phyloP scores from a whole-genome alignment of 75 land plant species.

The Cryptomeria japonica region DNA sequence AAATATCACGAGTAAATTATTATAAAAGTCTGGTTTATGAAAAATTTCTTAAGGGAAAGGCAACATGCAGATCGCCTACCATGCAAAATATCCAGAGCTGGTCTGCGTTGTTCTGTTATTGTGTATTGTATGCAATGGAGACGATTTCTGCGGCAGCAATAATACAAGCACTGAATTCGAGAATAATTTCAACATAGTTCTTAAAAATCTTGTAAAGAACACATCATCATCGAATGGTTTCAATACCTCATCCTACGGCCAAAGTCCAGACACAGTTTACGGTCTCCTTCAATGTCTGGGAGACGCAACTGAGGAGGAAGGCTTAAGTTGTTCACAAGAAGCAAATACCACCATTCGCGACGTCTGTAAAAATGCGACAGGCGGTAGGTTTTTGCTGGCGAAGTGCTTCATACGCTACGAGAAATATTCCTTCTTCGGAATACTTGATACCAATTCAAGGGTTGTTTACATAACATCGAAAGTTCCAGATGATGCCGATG shows the following conservation, averaged over 20 bases:
- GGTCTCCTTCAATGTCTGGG: neutral
- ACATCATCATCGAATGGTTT: neutral
- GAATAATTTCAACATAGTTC: neutral
- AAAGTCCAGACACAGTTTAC: neutral
- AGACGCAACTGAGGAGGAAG: neutral
- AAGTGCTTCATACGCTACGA: neutral
- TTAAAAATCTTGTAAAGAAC: neutral
- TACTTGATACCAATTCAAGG: neutral
- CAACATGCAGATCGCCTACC: neutral
- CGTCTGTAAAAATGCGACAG: neutral
- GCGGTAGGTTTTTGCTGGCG: neutral
- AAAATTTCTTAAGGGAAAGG: too few relatives aligned
- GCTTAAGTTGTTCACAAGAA: neutral
- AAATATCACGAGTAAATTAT: too few relatives aligned
- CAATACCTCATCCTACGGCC: neutral
- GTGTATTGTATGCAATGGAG: neutral
- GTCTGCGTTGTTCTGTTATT: neutral
- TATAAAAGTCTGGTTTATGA: too few relatives aligned
- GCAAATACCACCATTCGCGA: neutral
- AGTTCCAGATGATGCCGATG: too few relatives aligned
- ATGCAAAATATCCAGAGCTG: neutral
- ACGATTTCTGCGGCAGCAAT: neutral
- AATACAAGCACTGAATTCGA: neutral
- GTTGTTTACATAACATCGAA: neutral
- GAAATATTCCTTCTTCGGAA: neutral